Base-by-base conservation (phyloP, 129 eudicot genomes). In the Lonicera japonica region DNA sequence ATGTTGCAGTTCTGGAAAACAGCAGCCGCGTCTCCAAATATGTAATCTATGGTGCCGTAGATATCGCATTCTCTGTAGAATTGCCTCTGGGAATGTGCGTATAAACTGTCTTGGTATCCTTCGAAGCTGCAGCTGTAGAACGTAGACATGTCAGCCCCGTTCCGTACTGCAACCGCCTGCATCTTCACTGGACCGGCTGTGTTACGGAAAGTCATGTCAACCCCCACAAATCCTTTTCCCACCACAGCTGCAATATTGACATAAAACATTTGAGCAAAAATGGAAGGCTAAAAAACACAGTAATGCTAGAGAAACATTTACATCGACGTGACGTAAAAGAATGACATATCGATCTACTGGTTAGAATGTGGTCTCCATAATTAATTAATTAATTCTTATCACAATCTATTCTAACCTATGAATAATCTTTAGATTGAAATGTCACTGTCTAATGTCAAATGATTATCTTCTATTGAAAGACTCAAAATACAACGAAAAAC, bases 91-190 rank as follows among this genome's bases (percentile, higher is more conserved):
- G 97, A 87, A 70, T 91, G 94, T 8, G 77, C 78, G 80, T 91
- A 91, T 48, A 91, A 39, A 4, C 96, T 91, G 75, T 91, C 97
- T 73, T 87, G 97, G 77, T 91, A 91, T 0, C 75, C 97, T 70
- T 91, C 96, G 58, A 91, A 87, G 73, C 97, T 91, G 79, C 97
- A 91, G 45, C 80, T 68, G 65, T 87, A 91, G 68, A 91, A 91
- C 13, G 95, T 76, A 1, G 97, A 91, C 22, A 91, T 58, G 51
- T 91, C 97, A 10, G 96, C 96, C 0, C 96, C 86, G 39, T 82
- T 91, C 17, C 96, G 77, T 8, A 91, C 63, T 1, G 97, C 97
- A 0, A 87, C 97, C 0, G 97, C 97, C 68, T 91, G 97, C 75
- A 87, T 89, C 61, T 84, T 87, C 21, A 54, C 36, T 0, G 96